These are phyloP conservation scores for Thielaviopsis punctulata DNA, from an alignment of 2,329 filamentous ascomycete species.

Conservation along the genomic window DNA sequence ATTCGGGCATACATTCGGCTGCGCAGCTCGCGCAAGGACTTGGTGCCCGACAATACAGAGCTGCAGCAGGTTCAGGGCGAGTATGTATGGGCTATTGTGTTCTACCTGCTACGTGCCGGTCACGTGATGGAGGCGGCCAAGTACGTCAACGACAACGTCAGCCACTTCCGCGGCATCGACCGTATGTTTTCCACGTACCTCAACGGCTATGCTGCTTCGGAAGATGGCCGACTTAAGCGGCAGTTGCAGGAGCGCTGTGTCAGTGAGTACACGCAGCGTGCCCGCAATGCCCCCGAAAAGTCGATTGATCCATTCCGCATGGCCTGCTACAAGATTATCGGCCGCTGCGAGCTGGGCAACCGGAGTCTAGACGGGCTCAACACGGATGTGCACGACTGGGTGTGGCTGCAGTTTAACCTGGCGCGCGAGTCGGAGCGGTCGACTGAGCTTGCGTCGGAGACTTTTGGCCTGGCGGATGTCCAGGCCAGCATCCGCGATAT, in stretches of 20 bases:
- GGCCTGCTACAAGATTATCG: conserved; percentile 96
- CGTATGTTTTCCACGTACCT: conserved; percentile 81
- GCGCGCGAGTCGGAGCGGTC: conserved; percentile 47
- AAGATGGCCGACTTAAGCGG: conserved; percentile 58
- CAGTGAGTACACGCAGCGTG: conserved; percentile 74
- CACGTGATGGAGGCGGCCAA: conserved; percentile 68
- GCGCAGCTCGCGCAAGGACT: conserved; percentile 60
- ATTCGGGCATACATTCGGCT: conserved; percentile 83
- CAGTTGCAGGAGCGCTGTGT: conserved; percentile 76
- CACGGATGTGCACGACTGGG: conserved; percentile 51
- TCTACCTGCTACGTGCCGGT: conserved; percentile 75
- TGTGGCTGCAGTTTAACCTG: conserved; percentile 56
- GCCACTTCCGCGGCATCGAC: conserved; percentile 77
- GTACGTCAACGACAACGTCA: conserved; percentile 66
- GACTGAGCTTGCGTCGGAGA: conserved; percentile 47
- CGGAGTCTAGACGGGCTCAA: conserved; percentile 45
- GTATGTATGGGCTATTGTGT: conserved; percentile 86
- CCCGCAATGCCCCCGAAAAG: conserved; percentile 68
- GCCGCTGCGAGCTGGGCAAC: conserved; percentile 52
- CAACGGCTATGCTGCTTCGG: conserved; percentile 60
- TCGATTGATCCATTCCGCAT: conserved; percentile 88
- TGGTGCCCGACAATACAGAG: conserved; percentile 64
- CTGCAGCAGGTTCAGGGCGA: conserved; percentile 67
- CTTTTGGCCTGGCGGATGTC: conserved; percentile 48
- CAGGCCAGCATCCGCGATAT: conserved; percentile 74